phyloP scores from a whole-genome alignment of 129 eudicot genomes.

The Apium graveolens region DNA sequence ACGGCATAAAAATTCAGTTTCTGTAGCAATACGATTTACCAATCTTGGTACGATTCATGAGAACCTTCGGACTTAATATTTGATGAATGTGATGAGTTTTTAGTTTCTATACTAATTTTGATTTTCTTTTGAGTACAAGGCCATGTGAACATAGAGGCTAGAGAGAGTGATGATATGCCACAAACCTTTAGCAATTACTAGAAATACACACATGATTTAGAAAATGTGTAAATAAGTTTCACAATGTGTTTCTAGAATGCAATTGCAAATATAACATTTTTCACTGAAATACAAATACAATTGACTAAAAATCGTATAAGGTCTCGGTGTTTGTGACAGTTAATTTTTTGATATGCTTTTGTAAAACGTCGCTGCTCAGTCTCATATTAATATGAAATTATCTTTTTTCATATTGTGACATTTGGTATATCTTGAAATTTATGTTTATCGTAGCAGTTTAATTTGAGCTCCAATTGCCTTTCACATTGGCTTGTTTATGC shows the following conservation, averaged over 20 bases:
- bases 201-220: no score
- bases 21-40: no score
- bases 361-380: not conserved
- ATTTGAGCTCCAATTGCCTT: not conserved
- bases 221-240: not conserved
- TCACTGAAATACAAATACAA: no score
- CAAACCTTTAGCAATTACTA: not conserved
- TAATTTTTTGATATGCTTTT: not conserved
- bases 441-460: not conserved
- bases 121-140: not conserved
- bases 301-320: not conserved
- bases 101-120: not conserved
- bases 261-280: no score
- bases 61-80: not conserved
- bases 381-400: not conserved
- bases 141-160: not conserved
- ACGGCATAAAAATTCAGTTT: no score
- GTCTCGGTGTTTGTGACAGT: not conserved
- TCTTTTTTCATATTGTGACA: not conserved
- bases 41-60: no score
- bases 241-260: not conserved
- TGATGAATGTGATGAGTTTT: not conserved
- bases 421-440: not conserved
- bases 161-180: not conserved
- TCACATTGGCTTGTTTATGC: not conserved